Evolutionary conservation across 2,329 filamentous ascomycete species (phyloP), one percentile per base, ranked within the genome.

Genomic region (Aspergillus neotritici): DNA sequence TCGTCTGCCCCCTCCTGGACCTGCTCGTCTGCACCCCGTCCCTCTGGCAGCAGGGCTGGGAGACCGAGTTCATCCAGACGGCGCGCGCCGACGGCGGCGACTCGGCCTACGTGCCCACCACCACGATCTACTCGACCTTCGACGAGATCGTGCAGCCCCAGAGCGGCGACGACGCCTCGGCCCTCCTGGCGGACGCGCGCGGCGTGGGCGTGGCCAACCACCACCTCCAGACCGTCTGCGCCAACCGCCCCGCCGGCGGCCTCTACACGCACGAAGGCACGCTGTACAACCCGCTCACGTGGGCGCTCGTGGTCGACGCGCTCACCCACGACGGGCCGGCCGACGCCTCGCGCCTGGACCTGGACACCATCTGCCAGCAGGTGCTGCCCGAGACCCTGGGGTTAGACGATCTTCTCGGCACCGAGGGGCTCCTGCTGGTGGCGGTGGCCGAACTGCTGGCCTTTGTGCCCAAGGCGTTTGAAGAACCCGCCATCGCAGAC

Each of bases 61-160:
- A 50, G 7, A 29, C 52, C 3, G 15, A 46, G 4, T 52, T 56
- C 33, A 52, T 55, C 30, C 32, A 35, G 10, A 63, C 62, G 0
- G 56, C 79, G 3, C 65, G 74, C 10, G 48, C 48, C 7, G 60
- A 70, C 34, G 69, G 66, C 16, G 76, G 76, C 0, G 73, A 74
- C 40, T 72, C 70, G 1, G 74, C 73, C 4, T 79, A 76, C 48
- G 73, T 80, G 0, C 74, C 75, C 1, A 79, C 75, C 0, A 79
- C 77, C 1, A 75, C 67, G 0, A 62, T 80, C 35, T 79, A 75
- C 60, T 73, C 70, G 0, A 60, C 63, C 10, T 57, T 68, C 17
- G 75, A 79, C 48, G 70, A 79, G 51, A 65, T 79, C 39, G 74
- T 79, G 2, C 56, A 77, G 56, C 77, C 74, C 1, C 70, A 76